Conservation (phyloP, 1,139 yeast genomes). For the Dujonia santamariae region DNA sequence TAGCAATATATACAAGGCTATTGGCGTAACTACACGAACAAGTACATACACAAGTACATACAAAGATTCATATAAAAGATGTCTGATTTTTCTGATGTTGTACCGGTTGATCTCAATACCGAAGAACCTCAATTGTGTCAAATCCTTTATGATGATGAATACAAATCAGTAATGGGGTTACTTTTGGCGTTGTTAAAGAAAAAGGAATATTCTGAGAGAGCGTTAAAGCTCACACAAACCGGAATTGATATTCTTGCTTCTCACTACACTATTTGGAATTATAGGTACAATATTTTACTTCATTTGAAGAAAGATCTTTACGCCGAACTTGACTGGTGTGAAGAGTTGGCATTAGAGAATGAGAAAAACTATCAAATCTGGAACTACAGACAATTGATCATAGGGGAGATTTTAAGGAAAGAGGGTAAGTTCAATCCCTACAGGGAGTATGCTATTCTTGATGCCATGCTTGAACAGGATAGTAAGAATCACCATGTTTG, state of each 20-base stretch:
- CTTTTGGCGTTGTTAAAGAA: constrained; percentile 58
- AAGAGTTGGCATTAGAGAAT: constrained; percentile 66
- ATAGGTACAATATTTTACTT: constrained; percentile 58
- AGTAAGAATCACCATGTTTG: constrained; percentile 94
- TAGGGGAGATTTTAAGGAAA: constrained; percentile 30
- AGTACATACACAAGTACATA: too few relatives aligned
- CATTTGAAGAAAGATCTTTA: constrained; percentile 34
- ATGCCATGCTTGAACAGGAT: constrained; percentile 71
- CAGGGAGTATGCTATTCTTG: constrained; percentile 62
- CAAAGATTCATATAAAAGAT: too few relatives aligned
- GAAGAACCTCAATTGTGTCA: constrained; percentile 61
- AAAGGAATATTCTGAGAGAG: constrained; percentile 68
- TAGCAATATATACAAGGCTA: too few relatives aligned
- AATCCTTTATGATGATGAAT: constrained; percentile 76
- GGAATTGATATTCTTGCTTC: constrained; percentile 77
- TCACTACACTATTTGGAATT: constrained; percentile 89
- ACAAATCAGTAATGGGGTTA: constrained; percentile 56
- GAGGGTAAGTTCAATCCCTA: constrained; percentile 34
- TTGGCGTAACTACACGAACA: too few relatives aligned
- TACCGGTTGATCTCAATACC: constrained; percentile 40
- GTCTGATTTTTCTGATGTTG: constrained; percentile 36
- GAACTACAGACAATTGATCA: constrained; percentile 77
- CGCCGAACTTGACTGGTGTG: constrained; percentile 74
- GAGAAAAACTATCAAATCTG: constrained; percentile 95
- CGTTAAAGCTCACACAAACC: constrained; percentile 59